These are phyloP conservation scores for Alternaria dauci DNA, from an alignment of 2,329 filamentous ascomycete genomes.

Conservation along the genomic window DNA sequence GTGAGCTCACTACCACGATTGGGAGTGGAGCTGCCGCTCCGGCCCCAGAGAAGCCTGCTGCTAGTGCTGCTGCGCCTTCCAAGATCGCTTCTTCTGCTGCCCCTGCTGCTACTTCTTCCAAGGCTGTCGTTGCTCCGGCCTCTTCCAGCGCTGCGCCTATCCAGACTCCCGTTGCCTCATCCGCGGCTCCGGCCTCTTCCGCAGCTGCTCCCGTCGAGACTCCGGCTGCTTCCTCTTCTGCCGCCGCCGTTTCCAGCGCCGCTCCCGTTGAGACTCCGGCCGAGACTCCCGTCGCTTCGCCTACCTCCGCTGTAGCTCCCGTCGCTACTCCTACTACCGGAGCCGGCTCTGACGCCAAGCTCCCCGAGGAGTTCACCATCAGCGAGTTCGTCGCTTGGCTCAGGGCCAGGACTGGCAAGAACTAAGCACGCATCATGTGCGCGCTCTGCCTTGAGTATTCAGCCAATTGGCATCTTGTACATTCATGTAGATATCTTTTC, in stretches of 20 bases:
- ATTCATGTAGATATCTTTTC: slow-evolving; percentile 29
- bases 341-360: slow-evolving; percentile 23
- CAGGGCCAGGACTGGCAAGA: slow-evolving; percentile 25
- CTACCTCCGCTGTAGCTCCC: slow-evolving; percentile 12
- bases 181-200: background rate
- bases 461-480: background rate
- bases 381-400: slow-evolving; percentile 41
- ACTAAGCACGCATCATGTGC: slow-evolving; percentile 1
- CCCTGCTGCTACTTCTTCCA: background rate
- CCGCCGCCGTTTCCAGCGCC: slow-evolving; percentile 6
- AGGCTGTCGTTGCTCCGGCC: background rate
- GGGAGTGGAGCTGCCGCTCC: slow-evolving; percentile 26
- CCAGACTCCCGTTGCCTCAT: slow-evolving; percentile 2
- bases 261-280: slow-evolving; percentile 5
- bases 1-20: slow-evolving; percentile 50
- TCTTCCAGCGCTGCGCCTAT: background rate
- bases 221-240: slow-evolving; percentile 15
- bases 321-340: slow-evolving; percentile 19
- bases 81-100: background rate
- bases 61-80: background rate
- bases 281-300: slow-evolving; percentile 15
- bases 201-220: slow-evolving; percentile 3
- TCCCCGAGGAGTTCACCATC: slow-evolving; percentile 38
- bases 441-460: background rate
- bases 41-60: slow-evolving; percentile 6